Evolutionary conservation across 2,329 filamentous ascomycete genomes (phyloP).

Genomic region (Epichloe coenophiala): DNA sequence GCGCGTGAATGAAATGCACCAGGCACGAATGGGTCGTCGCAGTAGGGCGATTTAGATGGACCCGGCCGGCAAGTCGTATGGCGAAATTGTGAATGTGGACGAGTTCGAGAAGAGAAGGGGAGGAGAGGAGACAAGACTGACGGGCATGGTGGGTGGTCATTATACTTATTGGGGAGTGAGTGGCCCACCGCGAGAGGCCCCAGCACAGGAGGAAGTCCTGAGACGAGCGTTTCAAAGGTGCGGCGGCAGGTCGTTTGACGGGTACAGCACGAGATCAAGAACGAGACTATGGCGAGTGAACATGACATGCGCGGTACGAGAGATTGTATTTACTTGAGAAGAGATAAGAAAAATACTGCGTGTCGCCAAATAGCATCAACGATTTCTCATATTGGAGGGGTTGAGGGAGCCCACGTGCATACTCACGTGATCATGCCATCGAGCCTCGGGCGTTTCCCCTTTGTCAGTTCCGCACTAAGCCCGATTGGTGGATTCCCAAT

Average conservation of each 20-base stretch:
- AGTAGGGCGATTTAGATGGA: too few species aligned
- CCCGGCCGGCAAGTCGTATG: not conserved
- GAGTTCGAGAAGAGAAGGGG: not conserved
- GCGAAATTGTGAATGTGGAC: not conserved
- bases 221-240: slow-evolving; percentile 8
- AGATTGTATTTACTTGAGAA: not conserved
- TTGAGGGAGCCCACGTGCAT: not conserved
- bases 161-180: not conserved
- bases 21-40: not conserved
- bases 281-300: too few species aligned
- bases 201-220: slow-evolving; percentile 6
- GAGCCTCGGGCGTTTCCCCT: too few species aligned
- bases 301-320: not conserved
- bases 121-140: not conserved
- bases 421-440: not conserved
- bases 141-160: not conserved
- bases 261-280: too few species aligned
- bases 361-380: too few species aligned
- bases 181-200: slow-evolving; percentile 1
- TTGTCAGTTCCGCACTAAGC: not conserved
- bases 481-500: slow-evolving; percentile 5
- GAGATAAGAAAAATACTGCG: too few species aligned
- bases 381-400: too few species aligned
- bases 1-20: not conserved
- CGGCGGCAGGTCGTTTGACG: not conserved